Percentiles rank a stretch among this genome's conserved stretches.
These are phyloP conservation scores for Penicillium sclerotigenum DNA, from an alignment of 2,329 filamentous ascomycete genomes.

Conservation along the genomic window DNA sequence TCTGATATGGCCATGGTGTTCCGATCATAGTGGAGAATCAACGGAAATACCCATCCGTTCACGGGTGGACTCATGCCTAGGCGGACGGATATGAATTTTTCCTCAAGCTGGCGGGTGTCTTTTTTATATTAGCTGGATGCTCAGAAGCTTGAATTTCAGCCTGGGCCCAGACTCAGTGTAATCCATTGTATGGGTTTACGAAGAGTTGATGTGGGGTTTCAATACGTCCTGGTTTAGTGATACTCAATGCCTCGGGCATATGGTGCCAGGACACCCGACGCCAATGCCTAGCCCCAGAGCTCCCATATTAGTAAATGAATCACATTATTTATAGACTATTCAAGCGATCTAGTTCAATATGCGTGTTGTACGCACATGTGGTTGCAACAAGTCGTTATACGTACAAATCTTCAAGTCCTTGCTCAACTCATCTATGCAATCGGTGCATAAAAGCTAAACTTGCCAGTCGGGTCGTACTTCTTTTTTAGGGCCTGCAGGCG, in stretches of 20 bases:
- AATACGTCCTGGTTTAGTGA: background rate
- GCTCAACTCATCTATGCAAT: slow-evolving; percentile 8
- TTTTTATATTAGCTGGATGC: background rate
- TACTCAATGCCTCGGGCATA: background rate
- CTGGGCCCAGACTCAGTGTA: background rate
- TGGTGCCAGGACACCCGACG: no score
- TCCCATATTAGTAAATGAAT: background rate
- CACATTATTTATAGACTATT: background rate
- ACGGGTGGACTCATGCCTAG: background rate
- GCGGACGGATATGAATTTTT: background rate
- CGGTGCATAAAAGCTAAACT: slow-evolving; percentile 32
- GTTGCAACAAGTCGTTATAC: background rate
- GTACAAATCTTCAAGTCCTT: background rate
- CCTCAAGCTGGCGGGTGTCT: background rate
- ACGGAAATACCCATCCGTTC: background rate
- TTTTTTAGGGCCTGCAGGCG: slow-evolving; percentile 32
- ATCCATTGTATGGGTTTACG: background rate
- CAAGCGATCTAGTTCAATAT: background rate
- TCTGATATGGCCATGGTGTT: background rate
- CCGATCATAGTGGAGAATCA: background rate
- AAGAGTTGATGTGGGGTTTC: background rate
- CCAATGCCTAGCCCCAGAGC: background rate
- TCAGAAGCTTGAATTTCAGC: background rate
- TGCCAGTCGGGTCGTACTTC: slow-evolving; percentile 36
- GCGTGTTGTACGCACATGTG: background rate